Base-by-base conservation (phyloP, 345 rosid species). In the Moricandia moricandioides region DNA sequence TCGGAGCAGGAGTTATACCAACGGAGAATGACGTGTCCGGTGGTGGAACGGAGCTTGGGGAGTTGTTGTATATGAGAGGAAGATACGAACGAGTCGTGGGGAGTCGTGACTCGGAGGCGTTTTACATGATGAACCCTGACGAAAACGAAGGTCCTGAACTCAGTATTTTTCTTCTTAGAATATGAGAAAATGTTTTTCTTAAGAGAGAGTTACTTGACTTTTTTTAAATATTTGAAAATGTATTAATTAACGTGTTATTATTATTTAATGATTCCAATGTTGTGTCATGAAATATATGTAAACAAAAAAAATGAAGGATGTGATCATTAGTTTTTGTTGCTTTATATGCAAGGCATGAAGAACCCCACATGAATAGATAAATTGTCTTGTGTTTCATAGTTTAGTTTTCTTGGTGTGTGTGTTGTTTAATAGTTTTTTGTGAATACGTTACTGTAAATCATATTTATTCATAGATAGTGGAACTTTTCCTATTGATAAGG, bases 81-180 rank as follows among this genome's bases (percentile, higher is more conserved):
- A 83, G 59, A 72, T 93, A 91, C 61, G 97, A 93, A 81, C 86
- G 98, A 74, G 96, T 89, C 2, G 97, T 89, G 0, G 96, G 98
- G 10, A 83, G 89, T 58, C 96, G 97, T 71, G 98, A 93, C 86
- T 91, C 97, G 57, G 97, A 91, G 79, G 96, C 98, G 2, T 93
- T 89, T 77, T 89, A 91, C 82, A 91, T 93, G 98, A 76, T 93
- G 87, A 93, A 91, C 74, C 98, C 97, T 35, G 98, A 93, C 72
- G 89, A 89, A 12, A 91, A 79, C 13, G 97, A 91, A 14, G 96
- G 96, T 6, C 98, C 97, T 4, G 98, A 93, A 74, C 97, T 93
- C 70, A 89, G 96, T 78, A 84, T 93, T 72, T 93, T 91, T 81
- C 88, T 93, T 35, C 88, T 93, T 9, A 84, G 98, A 79, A 70